Conservation (phyloP, 148 eudicot species). For the Nyssa sinensis region DNA sequence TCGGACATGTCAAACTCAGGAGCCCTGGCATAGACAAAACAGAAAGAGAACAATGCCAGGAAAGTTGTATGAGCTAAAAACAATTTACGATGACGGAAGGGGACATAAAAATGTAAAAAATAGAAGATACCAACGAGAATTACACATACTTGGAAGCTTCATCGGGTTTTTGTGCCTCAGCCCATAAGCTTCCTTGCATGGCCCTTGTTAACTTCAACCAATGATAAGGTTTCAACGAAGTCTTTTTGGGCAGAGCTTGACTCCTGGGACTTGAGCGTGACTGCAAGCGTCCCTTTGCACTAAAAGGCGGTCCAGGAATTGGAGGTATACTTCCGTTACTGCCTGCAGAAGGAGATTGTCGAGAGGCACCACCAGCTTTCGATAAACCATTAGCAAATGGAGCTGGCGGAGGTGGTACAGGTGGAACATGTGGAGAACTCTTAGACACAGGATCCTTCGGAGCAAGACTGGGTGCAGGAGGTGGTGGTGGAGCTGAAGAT, state of each 20-base stretch:
- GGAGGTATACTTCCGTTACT: slow-evolving; percentile 58
- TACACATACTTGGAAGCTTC: slow-evolving; percentile 69
- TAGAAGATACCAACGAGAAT: background rate
- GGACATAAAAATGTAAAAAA: background rate
- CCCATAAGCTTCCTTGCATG: slow-evolving; percentile 90
- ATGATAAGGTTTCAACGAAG: slow-evolving; percentile 73
- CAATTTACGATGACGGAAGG: background rate
- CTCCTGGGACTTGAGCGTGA: slow-evolving; percentile 33
- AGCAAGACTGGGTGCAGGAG: slow-evolving; percentile 38
- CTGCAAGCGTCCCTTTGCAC: slow-evolving; percentile 45
- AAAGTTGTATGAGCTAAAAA: background rate
- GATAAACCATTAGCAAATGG: slow-evolving; percentile 38
- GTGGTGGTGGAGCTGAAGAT: slow-evolving; percentile 45
- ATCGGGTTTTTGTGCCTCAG: slow-evolving; percentile 76
- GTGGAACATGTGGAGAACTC: slow-evolving; percentile 41
- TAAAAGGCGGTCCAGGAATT: slow-evolving; percentile 55
- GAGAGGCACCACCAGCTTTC: slow-evolving; percentile 30
- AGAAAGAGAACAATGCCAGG: slow-evolving; percentile 5
- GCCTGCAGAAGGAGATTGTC: slow-evolving; percentile 32
- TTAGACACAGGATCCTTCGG: slow-evolving; percentile 16
- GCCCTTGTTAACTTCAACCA: slow-evolving; percentile 88
- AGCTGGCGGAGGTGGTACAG: slow-evolving; percentile 64
- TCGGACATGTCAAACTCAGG: slow-evolving; percentile 83
- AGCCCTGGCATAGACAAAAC: slow-evolving; percentile 44
- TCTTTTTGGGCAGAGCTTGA: slow-evolving; percentile 49